Evolutionary conservation across 208 protist genomes (phyloP), one percentile per base, ranked within the genome.

Genomic region (Blastocrithidia nonstop): DNA sequence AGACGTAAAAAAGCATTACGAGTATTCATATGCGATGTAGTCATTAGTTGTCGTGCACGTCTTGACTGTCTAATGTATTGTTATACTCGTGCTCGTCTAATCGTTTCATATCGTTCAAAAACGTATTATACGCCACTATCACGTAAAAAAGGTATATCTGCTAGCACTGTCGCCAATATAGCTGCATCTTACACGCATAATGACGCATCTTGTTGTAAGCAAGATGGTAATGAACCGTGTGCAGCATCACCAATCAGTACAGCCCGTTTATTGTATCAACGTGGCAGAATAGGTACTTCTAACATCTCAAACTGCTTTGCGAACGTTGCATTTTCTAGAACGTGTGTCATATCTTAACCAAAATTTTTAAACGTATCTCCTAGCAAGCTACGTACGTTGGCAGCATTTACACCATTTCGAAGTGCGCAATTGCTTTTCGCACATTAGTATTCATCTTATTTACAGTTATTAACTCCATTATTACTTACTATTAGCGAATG

Each of bases 151-250:
- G 84, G 84, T 15, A 89, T 70, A 45, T 93, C 84, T 13, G 82
- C 36, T 16, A 93, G 60, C 4, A 74, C 62, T 11, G 80, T 79
- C 2, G 84, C 76, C 6, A 89, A 57, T n/a, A 93, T 32, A 2
- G 84, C 84, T 13, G 84, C 84, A 43, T 93, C 84, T 45, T 93
- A 79, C 5, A 93, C 76, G 48, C 84, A 93, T 27, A 93, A 51
- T 1, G 77, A 88, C 9, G 84, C 73, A 41, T 93, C 84, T 32
- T 88, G 78, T 9, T 70, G 50, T 1, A 93, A 63, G 46, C 88
- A 80, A 0, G 71, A 93, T n/a, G 84, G 84, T 36, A 88, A 36
- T 6, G 76, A 59, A 3, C 79, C 84, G 54, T 93, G 84, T 1
- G 84, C 84, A 0, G 84, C 78, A 42, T 93, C 84, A 9, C 84